Conservation (phyloP, 306 rosid species). For the Acmispon strigosus region DNA sequence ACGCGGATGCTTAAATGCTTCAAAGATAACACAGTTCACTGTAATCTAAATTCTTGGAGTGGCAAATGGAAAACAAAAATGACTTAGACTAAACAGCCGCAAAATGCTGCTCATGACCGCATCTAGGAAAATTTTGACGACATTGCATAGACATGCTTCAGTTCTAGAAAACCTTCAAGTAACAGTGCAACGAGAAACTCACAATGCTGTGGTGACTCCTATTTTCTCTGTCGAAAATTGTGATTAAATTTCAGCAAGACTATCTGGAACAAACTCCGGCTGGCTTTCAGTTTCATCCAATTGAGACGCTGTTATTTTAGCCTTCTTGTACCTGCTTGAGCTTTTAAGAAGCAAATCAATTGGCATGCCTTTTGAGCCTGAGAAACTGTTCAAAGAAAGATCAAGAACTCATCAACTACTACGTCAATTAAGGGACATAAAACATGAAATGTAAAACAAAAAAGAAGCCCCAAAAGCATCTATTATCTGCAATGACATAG, state of each 20-base stretch:
- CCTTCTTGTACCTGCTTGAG: conserved; percentile 62
- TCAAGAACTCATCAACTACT: conserved; percentile 8
- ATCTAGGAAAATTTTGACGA: too few species aligned
- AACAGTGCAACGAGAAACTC: neutral
- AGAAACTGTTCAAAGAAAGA: conserved; percentile 35
- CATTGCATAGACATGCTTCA: too few species aligned
- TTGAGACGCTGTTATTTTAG: conserved; percentile 53
- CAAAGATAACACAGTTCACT: too few species aligned
- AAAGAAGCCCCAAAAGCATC: neutral
- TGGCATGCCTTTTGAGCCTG: conserved; percentile 30
- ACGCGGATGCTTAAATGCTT: too few species aligned
- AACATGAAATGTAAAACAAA: neutral
- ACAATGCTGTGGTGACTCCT: neutral
- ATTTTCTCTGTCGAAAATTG: neutral
- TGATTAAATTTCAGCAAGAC: conserved; percentile 27
- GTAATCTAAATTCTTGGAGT: too few species aligned
- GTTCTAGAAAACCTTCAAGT: too few species aligned
- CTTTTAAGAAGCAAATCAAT: conserved; percentile 46
- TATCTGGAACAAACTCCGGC: conserved; percentile 61
- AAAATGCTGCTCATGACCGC: too few species aligned
- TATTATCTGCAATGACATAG: neutral
- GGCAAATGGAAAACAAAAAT: too few species aligned
- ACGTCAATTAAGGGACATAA: neutral
- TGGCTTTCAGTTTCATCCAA: conserved; percentile 51
- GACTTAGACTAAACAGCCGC: too few species aligned